Evolutionary conservation across 805 yeast species (phyloP).

Genomic region (Kluyveromyces dobzhanskii): DNA sequence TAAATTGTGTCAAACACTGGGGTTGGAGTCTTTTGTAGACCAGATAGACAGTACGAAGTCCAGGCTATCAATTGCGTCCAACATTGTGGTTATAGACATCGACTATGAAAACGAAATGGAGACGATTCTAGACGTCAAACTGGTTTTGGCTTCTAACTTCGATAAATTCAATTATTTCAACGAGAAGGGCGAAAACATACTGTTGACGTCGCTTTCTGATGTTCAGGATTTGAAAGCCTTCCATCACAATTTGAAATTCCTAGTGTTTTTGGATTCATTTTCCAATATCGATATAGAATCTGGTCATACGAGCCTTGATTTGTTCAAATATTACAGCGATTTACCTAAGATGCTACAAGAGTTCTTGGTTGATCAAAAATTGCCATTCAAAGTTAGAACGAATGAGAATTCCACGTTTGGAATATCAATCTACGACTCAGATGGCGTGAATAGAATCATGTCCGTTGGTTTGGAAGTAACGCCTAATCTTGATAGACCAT

Average conservation of each 20-base stretch:
- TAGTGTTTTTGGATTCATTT: slow-evolving; percentile 25
- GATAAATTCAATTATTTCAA: slow-evolving; percentile 29
- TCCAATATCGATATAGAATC: slow-evolving; percentile 25
- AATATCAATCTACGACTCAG: slow-evolving; percentile 15
- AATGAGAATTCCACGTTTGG: slow-evolving; percentile 26
- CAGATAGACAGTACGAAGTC: slow-evolving; percentile 20
- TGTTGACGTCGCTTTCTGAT: slow-evolving; percentile 23
- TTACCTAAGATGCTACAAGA: slow-evolving; percentile 16
- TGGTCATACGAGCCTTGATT: slow-evolving; percentile 17
- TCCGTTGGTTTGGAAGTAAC: slow-evolving; percentile 20
- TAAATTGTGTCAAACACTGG: slow-evolving; percentile 27
- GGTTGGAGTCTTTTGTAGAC: slow-evolving; percentile 28
- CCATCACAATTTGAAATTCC: slow-evolving; percentile 26
- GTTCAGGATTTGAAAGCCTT: slow-evolving; percentile 25
- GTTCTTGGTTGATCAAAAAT: slow-evolving; percentile 13
- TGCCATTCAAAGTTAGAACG: slow-evolving; percentile 14
- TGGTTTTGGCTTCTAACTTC: slow-evolving; percentile 30
- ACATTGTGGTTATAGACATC: slow-evolving; percentile 30
- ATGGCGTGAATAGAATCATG: slow-evolving; percentile 11
- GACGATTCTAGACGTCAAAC: slow-evolving; percentile 27
- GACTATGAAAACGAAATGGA: slow-evolving; percentile 23
- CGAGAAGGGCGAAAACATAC: slow-evolving; percentile 20
- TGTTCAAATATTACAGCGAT: slow-evolving; percentile 28
- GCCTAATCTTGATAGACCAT: slow-evolving; percentile 15
- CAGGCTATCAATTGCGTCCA: slow-evolving; percentile 30